Percentiles rank a stretch among this genome's conserved stretches.
Conservation (phyloP, 2,329 filamentous ascomycete genomes). For the Ceratocystis albifundus region DNA sequence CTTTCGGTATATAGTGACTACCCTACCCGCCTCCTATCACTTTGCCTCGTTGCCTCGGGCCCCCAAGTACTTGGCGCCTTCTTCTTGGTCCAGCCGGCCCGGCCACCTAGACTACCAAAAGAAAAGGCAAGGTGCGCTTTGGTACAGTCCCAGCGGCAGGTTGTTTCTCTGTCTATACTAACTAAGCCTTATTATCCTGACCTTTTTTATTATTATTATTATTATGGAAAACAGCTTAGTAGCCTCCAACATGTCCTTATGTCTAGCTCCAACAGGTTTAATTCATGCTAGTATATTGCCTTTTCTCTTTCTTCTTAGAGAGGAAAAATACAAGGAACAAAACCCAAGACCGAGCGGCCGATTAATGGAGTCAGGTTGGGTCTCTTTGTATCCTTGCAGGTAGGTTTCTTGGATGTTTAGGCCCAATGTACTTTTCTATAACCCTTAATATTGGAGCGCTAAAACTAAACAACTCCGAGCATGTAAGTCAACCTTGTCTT, state of each 20-base stretch:
- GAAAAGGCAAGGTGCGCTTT: not conserved
- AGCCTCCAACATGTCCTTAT: no score
- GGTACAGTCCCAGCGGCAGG: not conserved
- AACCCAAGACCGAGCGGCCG: not conserved
- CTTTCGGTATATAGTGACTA: not conserved
- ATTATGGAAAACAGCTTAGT: no score
- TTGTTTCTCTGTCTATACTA: not conserved
- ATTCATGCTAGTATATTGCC: not conserved
- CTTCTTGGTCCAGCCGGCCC: not conserved
- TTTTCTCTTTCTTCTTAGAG: not conserved
- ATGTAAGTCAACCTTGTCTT: not conserved
- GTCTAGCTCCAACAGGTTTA: not conserved
- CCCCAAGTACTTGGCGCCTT: not conserved
- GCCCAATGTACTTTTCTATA: not conserved
- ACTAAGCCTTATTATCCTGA: not conserved
- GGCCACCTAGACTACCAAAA: not conserved
- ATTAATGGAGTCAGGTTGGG: not conserved
- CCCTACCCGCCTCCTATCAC: not conserved
- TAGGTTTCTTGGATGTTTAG: not conserved
- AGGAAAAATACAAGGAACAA: not conserved
- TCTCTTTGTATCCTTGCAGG: conserved; percentile 7
- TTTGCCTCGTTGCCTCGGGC: not conserved
- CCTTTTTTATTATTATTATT: no score
- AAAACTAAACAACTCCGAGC: not conserved
- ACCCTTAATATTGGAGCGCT: not conserved